Conservation (phyloP, 192 early-diverging fungal species). For the Diversispora epigaea region DNA sequence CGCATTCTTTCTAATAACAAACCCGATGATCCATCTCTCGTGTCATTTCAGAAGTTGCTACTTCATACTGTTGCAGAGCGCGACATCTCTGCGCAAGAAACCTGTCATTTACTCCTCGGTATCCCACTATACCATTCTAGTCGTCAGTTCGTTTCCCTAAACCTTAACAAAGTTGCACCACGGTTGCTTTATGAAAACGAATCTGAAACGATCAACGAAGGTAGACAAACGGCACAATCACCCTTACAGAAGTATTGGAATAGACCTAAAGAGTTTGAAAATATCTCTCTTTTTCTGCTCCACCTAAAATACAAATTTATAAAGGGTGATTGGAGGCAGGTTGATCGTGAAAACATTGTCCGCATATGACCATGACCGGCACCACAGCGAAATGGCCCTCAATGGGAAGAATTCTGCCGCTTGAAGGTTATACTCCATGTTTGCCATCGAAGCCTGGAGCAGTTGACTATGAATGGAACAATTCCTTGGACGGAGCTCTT, state of each 20-base stretch:
- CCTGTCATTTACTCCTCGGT: not conserved
- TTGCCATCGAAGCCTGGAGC: no score
- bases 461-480: not conserved
- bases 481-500: not conserved
- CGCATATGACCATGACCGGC: not conserved
- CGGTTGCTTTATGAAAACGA: not conserved
- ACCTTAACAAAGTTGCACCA: not conserved
- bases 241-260: constrained; percentile 13
- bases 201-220: not conserved
- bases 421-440: not conserved
- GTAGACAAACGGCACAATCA: not conserved
- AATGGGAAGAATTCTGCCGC: no score
- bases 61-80: no score
- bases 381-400: not conserved
- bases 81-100: no score
- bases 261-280: not conserved
- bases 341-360: not conserved
- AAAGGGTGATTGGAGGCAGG: not conserved
- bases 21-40: no score
- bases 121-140: not conserved
- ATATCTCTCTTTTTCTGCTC: not conserved
- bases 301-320: not conserved
- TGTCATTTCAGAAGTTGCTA: no score
- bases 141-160: not conserved
- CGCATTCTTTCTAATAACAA: no score